Base-by-base conservation (phyloP, 805 yeast species). In the Kodamaea kakaduensis region DNA sequence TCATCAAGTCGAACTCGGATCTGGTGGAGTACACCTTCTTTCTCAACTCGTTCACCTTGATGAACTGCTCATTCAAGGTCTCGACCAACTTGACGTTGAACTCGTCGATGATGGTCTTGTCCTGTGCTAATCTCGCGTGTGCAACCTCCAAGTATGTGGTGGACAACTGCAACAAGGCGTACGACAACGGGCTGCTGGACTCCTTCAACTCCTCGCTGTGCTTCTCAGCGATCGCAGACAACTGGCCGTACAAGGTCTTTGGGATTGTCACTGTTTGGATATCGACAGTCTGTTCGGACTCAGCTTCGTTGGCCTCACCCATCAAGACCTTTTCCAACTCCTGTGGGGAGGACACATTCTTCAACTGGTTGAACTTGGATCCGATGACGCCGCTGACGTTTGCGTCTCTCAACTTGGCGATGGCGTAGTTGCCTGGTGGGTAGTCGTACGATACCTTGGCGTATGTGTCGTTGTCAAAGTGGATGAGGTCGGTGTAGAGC, bases 391-490 rank as follows among this genome's bases (percentile, higher is more conserved):
- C 73, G 23, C 81, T 76, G 51, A 81, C 77, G 46, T 82, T 66
- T 29, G 84, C 76, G 47, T 84, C 90, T 42, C 73, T 71, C 43
- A 84, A 58, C 54, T 81, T 81, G 48, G 47, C 48, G 32, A 67
- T 43, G 3, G 71, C 62, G 17, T 60, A 55, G 57, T 63, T 66
- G 5, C 68, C 71, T 36, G 93, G 90, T 17, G 95, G 95, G 50
- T 82, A 84, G 55, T 84, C 95, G 54, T 84, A 84, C 32, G 84
- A 75, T 47, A 81, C 83, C 42, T 81, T 76, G 50, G 75, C 86
- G 52, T 77, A 84, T 26, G 88, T 84, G 32, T 64, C 68, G 41
- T 56, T 53, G 43, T 64, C 60, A 49, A 56, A 58, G 16, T 56
- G 66, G 40, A 67, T 63, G 47, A 67, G 59, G 44, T 67, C 73